Conservation (phyloP, 495 filamentous ascomycete genomes). For the Neurospora discreta region DNA sequence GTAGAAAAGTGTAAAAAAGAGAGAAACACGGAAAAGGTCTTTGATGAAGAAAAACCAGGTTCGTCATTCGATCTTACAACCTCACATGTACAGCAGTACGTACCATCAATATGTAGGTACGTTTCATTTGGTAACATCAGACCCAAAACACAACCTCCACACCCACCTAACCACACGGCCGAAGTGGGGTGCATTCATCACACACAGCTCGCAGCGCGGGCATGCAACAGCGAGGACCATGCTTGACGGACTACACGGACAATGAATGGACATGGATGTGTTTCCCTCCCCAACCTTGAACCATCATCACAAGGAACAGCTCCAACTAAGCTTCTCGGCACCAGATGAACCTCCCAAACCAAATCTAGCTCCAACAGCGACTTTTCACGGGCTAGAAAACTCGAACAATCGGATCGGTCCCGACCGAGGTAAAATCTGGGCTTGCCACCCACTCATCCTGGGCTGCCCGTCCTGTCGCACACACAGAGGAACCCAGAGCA, state of each 20-base stretch:
- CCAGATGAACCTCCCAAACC: neutral
- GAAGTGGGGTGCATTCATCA: neutral
- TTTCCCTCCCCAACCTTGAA: neutral
- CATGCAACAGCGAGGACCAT: neutral
- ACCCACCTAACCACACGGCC: neutral
- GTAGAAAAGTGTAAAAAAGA: neutral
- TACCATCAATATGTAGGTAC: no score
- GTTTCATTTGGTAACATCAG: neutral
- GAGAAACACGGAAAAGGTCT: neutral
- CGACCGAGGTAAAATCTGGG: neutral
- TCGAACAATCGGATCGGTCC: neutral
- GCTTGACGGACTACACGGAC: neutral
- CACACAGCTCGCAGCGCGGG: neutral
- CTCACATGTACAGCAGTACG: no score
- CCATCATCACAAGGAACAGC: neutral
- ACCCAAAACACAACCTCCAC: neutral
- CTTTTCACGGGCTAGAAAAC: neutral
- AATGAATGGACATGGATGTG: neutral
- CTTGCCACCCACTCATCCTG: neutral
- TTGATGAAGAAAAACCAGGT: neutral
- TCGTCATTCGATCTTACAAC: neutral
- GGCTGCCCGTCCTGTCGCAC: neutral
- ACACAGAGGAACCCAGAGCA: neutral
- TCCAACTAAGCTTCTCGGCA: neutral
- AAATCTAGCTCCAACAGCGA: neutral